Evolutionary conservation across 352 stramenopile species (phyloP).

Genomic region (Phytophthora uliginosa): DNA sequence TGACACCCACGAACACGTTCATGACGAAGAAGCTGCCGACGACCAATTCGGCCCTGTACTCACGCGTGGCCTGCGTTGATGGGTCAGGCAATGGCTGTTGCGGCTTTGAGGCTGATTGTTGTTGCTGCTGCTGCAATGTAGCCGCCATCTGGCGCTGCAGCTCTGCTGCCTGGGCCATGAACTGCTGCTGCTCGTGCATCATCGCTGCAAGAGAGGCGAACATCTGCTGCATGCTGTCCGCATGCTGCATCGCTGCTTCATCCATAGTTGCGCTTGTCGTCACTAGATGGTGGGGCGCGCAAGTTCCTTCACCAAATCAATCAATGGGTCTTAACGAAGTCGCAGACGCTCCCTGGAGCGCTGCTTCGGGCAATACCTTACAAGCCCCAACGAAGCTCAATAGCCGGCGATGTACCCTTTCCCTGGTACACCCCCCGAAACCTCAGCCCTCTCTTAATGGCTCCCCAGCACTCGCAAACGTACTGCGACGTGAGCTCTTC

Average conservation of each 20-base stretch:
- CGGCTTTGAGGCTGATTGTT: too few species aligned
- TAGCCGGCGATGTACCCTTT: too few species aligned
- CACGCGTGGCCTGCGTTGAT: too few species aligned
- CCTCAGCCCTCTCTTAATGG: too few species aligned
- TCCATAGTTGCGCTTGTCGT: background rate
- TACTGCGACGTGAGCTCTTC: conserved; percentile 61
- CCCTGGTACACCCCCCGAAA: too few species aligned
- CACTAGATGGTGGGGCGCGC: conserved; percentile 1
- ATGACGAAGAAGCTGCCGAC: conserved; percentile 91
- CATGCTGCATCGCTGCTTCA: conserved; percentile 6
- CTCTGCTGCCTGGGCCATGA: conserved; percentile 3
- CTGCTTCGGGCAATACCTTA: conserved; percentile 1
- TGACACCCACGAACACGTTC: conserved; percentile 94
- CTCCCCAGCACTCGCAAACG: conserved; percentile 66
- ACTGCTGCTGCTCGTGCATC: conserved; percentile 15
- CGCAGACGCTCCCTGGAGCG: conserved; percentile 7
- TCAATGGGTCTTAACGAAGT: conserved; percentile 14
- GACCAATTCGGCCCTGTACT: conserved; percentile 36
- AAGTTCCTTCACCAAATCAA: conserved; percentile 2
- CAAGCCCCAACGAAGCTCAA: conserved; percentile 13
- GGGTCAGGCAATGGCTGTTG: too few species aligned
- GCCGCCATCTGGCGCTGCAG: background rate
- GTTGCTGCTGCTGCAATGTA: too few species aligned
- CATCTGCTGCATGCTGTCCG: conserved; percentile 6
- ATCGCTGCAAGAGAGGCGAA: conserved; percentile 6